phyloP scores from a whole-genome alignment of 805 yeast species.

The Candida quercuum region DNA sequence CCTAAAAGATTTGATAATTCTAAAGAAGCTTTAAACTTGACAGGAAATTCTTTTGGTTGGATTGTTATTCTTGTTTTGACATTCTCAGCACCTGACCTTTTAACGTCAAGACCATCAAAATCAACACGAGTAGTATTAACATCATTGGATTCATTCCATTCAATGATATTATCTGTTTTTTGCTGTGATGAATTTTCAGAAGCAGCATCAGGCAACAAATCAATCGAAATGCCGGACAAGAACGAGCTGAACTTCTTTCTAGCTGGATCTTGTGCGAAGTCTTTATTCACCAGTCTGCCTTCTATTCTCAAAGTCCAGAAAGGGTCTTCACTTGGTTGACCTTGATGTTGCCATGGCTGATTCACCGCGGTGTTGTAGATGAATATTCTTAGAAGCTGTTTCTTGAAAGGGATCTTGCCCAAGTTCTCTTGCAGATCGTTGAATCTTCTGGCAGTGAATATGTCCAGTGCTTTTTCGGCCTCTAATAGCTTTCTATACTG shows the following conservation, averaged over 20 bases:
- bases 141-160: constrained; percentile 75
- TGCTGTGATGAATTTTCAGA: constrained; percentile 31
- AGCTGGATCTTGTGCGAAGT: constrained; percentile 39
- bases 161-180: constrained; percentile 48
- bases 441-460: constrained; percentile 75
- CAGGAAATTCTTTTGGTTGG: constrained; percentile 74
- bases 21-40: constrained; percentile 57
- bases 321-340: constrained; percentile 32
- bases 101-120: constrained; percentile 88
- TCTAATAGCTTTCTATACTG: constrained; percentile 66
- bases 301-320: constrained; percentile 86
- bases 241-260: constrained; percentile 72
- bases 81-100: constrained; percentile 66
- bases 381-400: constrained; percentile 68
- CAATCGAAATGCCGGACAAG: constrained; percentile 80
- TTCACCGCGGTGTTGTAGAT: constrained; percentile 77
- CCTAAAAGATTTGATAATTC: constrained; percentile 71
- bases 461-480: constrained; percentile 79
- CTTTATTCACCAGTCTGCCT: constrained; percentile 64
- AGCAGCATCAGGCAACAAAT: constrained; percentile 36
- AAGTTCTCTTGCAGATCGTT: constrained; percentile 76
- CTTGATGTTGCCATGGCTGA: constrained; percentile 95
- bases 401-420: constrained; percentile 37
- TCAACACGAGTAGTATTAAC: constrained; percentile 38
- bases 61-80: constrained; percentile 68